Evolutionary conservation across 192 early-diverging fungal genomes (phyloP).

Genomic region (Chytriomyces sp.): DNA sequence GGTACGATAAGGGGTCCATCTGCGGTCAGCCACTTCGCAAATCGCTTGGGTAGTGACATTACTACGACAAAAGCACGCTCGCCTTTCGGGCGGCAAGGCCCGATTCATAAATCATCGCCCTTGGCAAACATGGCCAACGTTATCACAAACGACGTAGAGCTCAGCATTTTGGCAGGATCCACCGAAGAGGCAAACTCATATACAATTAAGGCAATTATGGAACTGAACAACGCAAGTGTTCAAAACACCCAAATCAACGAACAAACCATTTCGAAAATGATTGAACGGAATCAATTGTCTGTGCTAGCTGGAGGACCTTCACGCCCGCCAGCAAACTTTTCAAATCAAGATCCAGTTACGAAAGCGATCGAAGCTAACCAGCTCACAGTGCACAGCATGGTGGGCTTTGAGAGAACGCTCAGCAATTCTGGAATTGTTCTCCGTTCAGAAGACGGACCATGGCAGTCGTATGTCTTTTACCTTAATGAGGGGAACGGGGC

Average conservation of each 20-base stretch:
- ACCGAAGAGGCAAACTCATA: slow-evolving; percentile 38
- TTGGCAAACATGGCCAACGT: slow-evolving; percentile 46
- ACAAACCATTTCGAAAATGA: slow-evolving; percentile 73
- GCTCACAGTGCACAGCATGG: slow-evolving; percentile 70
- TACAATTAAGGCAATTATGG: slow-evolving; percentile 57
- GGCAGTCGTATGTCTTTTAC: slow-evolving; percentile 44
- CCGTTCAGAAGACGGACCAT: slow-evolving; percentile 22
- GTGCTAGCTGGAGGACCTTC: slow-evolving; percentile 54
- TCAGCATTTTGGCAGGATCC: slow-evolving; percentile 2
- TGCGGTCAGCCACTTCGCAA: slow-evolving; percentile 13
- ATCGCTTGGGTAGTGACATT: background rate
- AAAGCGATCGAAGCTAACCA: slow-evolving; percentile 74
- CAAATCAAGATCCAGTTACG: slow-evolving; percentile 62
- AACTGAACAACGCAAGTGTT: slow-evolving; percentile 58
- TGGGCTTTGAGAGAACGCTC: slow-evolving; percentile 51
- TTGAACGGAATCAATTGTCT: slow-evolving; percentile 68
- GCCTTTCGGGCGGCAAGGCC: slow-evolving; percentile 2
- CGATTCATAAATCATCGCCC: slow-evolving; percentile 41
- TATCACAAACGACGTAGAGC: slow-evolving; percentile 25
- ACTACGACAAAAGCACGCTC: background rate
- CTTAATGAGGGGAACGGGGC: slow-evolving; percentile 49
- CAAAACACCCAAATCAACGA: slow-evolving; percentile 69
- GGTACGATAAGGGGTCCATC: slow-evolving; percentile 25
- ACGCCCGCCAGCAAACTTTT: slow-evolving; percentile 55
- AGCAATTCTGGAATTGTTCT: slow-evolving; percentile 34